A percentile compares a stretch with the other conserved stretches of the same genome.
These are phyloP conservation scores for Botryotinia globosa DNA, from an alignment of 2,329 filamentous ascomycete species.

Conservation along the genomic window DNA sequence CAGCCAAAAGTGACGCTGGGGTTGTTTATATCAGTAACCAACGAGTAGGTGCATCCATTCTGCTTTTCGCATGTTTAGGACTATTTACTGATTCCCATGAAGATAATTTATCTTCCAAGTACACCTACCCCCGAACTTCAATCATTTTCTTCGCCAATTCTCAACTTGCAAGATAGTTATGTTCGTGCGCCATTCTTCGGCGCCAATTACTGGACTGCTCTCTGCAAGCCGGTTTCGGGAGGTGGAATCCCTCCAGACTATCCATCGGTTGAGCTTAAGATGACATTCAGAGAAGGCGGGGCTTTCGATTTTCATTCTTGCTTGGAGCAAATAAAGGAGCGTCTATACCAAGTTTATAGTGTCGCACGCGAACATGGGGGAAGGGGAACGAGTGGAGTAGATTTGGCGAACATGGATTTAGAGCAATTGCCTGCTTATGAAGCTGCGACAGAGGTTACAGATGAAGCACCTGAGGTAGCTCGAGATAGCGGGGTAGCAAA, in stretches of 20 bases:
- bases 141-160: constrained; percentile 84
- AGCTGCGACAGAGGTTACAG: constrained; percentile 43
- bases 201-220: constrained; percentile 82
- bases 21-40: constrained; percentile 81
- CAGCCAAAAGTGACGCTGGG: constrained; percentile 71
- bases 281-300: constrained; percentile 94
- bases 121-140: constrained; percentile 65
- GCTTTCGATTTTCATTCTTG: constrained; percentile 83
- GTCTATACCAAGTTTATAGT: constrained; percentile 76
- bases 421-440: constrained; percentile 90
- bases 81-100: constrained; percentile 26
- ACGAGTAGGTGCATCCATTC: constrained; percentile 56
- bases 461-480: constrained; percentile 23
- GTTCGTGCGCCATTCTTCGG: constrained; percentile 90
- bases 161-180: constrained; percentile 83
- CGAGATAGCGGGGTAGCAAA: constrained; percentile 29
- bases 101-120: constrained; percentile 86
- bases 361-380: constrained; percentile 67
- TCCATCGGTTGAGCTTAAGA: constrained; percentile 72
- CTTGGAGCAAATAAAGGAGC: constrained; percentile 82
- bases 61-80: constrained; percentile 9
- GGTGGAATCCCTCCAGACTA: constrained; percentile 77
- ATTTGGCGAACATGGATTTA: constrained; percentile 66
- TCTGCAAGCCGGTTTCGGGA: constrained; percentile 75
- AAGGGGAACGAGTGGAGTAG: constrained; percentile 45